Evolutionary conservation across 2,329 filamentous ascomycete species (phyloP).

Genomic region (Claviceps spartinae): DNA sequence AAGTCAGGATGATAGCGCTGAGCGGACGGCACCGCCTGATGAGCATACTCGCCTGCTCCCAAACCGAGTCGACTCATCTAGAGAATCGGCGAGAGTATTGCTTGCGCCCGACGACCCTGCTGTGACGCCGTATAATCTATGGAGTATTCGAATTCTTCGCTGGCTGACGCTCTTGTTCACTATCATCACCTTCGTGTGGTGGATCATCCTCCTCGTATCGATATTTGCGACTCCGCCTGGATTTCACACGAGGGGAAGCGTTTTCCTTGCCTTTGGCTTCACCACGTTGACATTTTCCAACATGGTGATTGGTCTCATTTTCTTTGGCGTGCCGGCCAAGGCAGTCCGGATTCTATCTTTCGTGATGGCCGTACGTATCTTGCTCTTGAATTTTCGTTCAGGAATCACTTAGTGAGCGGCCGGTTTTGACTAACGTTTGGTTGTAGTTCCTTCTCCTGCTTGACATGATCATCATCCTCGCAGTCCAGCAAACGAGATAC

Average conservation of each 20-base stretch:
- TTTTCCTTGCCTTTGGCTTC: slow-evolving; percentile 80
- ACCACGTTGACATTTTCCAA: slow-evolving; percentile 66
- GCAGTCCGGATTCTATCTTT: slow-evolving; percentile 62
- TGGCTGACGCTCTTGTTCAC: slow-evolving; percentile 68
- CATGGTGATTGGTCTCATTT: slow-evolving; percentile 63
- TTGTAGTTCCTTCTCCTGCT: slow-evolving; percentile 28
- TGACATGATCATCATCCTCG: slow-evolving; percentile 66
- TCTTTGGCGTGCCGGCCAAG: slow-evolving; percentile 76
- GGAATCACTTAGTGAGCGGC: neutral
- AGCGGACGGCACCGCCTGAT: slow-evolving; percentile 21
- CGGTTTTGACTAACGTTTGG: neutral
- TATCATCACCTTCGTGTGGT: slow-evolving; percentile 73
- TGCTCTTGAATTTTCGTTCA: neutral
- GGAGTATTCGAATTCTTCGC: slow-evolving; percentile 71
- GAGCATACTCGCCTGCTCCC: slow-evolving; percentile 56
- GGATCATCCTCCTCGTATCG: slow-evolving; percentile 76
- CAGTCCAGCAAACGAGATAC: slow-evolving; percentile 58
- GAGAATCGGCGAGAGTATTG: slow-evolving; percentile 29
- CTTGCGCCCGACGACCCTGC: slow-evolving; percentile 30
- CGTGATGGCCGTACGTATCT: slow-evolving; percentile 37
- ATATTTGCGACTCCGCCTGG: slow-evolving; percentile 83
- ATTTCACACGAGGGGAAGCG: slow-evolving; percentile 77
- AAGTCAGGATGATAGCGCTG: slow-evolving; percentile 12
- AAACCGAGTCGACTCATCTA: slow-evolving; percentile 43
- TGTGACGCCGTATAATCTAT: slow-evolving; percentile 89